Evolutionary conservation across 148 eudicot genomes (phyloP), one percentile per base, ranked within the genome.

Genomic region (Arbutus unedo): DNA sequence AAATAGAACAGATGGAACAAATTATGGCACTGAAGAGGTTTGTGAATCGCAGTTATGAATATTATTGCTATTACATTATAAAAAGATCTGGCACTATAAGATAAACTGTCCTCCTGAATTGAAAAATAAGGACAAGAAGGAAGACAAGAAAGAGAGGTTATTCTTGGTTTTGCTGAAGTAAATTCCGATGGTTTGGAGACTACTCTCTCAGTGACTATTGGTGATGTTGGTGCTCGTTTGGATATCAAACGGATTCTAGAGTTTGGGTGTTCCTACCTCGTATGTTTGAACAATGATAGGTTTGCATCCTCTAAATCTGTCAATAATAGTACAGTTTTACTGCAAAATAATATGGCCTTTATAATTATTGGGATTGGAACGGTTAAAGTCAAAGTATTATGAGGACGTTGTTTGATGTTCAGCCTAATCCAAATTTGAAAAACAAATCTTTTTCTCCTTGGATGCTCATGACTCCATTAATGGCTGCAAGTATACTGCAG

Each of bases 321-420:
- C 3, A 18, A 47, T 75, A 45, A 23, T 56, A 80, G 84, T 19
- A 47, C 2, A 23, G 48, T 76, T 10, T 25, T 76, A 3, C 31
- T 82, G 44, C 60, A 74, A 18, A 74, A 76, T 49, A 47, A 75
- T 6, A 45, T 14, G 1, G n/a, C 74, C 15, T 62, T 62, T 13
- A 82, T 43, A 43, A 31, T 50, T 54, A 47, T 57, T 44, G 79
- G 84, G 14, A 82, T 49, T 5, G 79, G 79, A 3, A 74, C 53
- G 3, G 6, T 74, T n/a, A 16, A 6, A 80, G 23, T 13, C 10
- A 50, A 4, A 68, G 41, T 13, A 31, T 66, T 10, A 10, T 49
- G 0, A 68, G 21, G 38, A 21, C n/a, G 4, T 15, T 81, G 47
- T 14, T 48, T 5, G 41, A 66, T 43, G 49, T 25, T 55, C 18